Evolutionary conservation across 1,139 yeast genomes (phyloP).

Genomic region (Candida sanyaensis): DNA sequence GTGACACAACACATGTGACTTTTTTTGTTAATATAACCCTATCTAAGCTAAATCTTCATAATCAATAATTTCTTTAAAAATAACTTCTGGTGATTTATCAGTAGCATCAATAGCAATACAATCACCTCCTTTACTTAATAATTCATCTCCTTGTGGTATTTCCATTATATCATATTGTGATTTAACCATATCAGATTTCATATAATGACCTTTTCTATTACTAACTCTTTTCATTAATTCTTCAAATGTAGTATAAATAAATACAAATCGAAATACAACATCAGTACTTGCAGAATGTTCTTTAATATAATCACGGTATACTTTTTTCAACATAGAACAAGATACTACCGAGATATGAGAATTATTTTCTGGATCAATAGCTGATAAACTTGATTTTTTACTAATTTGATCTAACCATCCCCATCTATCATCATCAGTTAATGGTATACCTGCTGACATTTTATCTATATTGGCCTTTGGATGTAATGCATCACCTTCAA

Average conservation of each 20-base stretch:
- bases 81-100: conserved; percentile 38
- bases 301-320: conserved; percentile 64
- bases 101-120: conserved; percentile 41
- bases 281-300: conserved; percentile 24
- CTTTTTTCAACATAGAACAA: conserved; percentile 80
- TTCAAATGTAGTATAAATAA: conserved; percentile 64
- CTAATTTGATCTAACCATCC: conserved; percentile 73
- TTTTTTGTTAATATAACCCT: too few species aligned
- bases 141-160: conserved; percentile 54
- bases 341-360: conserved; percentile 55
- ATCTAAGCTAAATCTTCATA: not conserved
- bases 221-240: conserved; percentile 62
- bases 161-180: conserved; percentile 78
- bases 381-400: conserved; percentile 33
- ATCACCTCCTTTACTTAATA: conserved; percentile 39
- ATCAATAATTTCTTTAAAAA: conserved; percentile 19
- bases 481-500: conserved; percentile 87
- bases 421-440: conserved; percentile 89
- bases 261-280: conserved; percentile 59
- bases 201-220: conserved; percentile 71
- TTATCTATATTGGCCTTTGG: conserved; percentile 73
- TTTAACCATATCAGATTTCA: conserved; percentile 82
- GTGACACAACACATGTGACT: not conserved
- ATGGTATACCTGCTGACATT: conserved; percentile 79
- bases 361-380: conserved; percentile 28